Base-by-base conservation (phyloP, 352 stramenopile genomes). In the Globisporangium spinosum region DNA sequence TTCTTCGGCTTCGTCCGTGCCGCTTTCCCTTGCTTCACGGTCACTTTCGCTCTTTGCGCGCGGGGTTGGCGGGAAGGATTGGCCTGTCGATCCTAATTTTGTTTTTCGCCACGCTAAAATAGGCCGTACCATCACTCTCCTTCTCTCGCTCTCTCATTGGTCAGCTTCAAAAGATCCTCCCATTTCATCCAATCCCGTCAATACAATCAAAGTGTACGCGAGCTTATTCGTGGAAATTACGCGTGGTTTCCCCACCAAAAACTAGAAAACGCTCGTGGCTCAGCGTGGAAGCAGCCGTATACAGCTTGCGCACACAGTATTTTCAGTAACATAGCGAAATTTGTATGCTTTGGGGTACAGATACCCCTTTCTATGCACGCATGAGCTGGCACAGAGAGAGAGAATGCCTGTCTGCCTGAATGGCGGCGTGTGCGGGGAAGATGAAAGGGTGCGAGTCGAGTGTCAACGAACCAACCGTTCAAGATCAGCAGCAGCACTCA, bases 321-420 rank as follows among this genome's bases (percentile, higher is more conserved):
- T 23, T 23, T 15, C 0, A 12, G 0, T 13, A 59, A 43, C 54
- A 59, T 59, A 59, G 54, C 54, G 54, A 12, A 40, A 7, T 59
- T 59, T 59, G 54, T 59, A 59, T 59, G 27, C 54, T 43, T 43
- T 20, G 54, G 8, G 54, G 25, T 32, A 23, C 17, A 59, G 25
- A 32, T 2, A 17, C 27, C 25, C 15, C 54, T 59, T 32, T 59
- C 54, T 59, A 25, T 59, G 54, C 17, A 22, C 27, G 7, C 25
- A 25, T 51, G 43, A 10, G 43, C 17, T 49, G 15, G 43, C 43
- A 2, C 9, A 43, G 34, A 38, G 8, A 10, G 12, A 43, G 35
- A 40, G 12, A 17, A 43, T 58, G 54, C 27, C 54, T 59, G 27
- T 59, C 54, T 59, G 54, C 3, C 54, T 59, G 54, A 59, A 59